Evolutionary conservation across 1,284 basidiomycete genomes (phyloP).

Genomic region (Phaffia rhodozyma): DNA sequence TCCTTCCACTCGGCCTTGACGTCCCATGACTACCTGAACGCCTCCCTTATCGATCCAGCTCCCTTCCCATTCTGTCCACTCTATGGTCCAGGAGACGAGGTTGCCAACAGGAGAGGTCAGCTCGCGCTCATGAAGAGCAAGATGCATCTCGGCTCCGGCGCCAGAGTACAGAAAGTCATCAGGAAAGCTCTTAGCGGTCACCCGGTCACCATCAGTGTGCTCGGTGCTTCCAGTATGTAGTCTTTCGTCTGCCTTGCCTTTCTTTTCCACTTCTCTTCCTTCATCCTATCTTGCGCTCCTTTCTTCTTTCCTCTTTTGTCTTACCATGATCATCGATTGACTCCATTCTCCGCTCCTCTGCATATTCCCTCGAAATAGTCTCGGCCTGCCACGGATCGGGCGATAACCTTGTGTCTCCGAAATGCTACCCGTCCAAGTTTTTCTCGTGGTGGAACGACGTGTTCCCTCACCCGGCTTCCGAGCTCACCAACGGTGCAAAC

Average conservation of each 20-base stretch:
- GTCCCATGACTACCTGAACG: conserved; percentile 38
- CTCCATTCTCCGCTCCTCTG: conserved; percentile 7
- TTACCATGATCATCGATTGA: conserved; percentile 4
- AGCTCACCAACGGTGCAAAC: conserved; percentile 89
- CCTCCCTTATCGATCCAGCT: conserved; percentile 42
- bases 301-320: neutral
- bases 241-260: neutral
- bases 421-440: conserved; percentile 78
- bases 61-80: conserved; percentile 85
- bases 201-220: conserved; percentile 77
- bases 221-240: conserved; percentile 72
- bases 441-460: conserved; percentile 91
- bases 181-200: conserved; percentile 71
- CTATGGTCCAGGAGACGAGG: conserved; percentile 65
- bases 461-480: conserved; percentile 86
- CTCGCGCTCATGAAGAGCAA: conserved; percentile 61
- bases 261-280: neutral
- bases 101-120: conserved; percentile 67
- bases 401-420: conserved; percentile 70
- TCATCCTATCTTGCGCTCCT: neutral
- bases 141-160: conserved; percentile 68
- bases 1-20: conserved; percentile 24
- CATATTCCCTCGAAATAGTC: conserved; percentile 40
- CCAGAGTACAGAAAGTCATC: conserved; percentile 67
- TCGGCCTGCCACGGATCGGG: conserved; percentile 88